Conservation (phyloP, 2,329 filamentous ascomycete species). For the Cryphonectria parasitica region DNA sequence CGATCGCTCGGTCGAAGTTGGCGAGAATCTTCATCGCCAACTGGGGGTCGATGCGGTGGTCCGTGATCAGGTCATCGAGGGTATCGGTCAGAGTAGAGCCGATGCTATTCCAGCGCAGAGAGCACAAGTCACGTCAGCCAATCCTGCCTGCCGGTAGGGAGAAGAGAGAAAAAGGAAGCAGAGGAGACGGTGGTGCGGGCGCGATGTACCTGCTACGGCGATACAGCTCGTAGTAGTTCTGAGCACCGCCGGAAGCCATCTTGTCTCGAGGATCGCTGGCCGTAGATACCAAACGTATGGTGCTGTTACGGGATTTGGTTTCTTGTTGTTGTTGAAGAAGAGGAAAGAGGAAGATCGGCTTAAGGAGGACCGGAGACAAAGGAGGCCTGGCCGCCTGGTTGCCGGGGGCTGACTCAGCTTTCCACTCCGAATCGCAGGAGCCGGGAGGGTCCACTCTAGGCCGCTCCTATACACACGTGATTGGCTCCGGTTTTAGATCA, state of each 20-base stretch:
- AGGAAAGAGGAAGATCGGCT: background rate
- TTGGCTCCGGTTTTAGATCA: slow-evolving; percentile 17
- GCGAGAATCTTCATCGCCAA: slow-evolving; percentile 97
- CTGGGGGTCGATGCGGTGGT: slow-evolving; percentile 94
- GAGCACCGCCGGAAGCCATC: slow-evolving; percentile 54
- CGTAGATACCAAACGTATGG: slow-evolving; percentile 2
- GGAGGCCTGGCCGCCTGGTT: background rate
- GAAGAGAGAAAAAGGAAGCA: slow-evolving; percentile 31
- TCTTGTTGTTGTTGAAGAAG: slow-evolving; percentile 28
- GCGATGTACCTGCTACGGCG: slow-evolving; percentile 87
- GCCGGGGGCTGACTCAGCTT: slow-evolving; percentile 12
- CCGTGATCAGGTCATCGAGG: slow-evolving; percentile 93
- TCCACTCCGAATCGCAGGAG: background rate
- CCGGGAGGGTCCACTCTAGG: slow-evolving; percentile 10
- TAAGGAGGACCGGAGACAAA: slow-evolving; percentile 12
- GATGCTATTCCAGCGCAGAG: slow-evolving; percentile 63
- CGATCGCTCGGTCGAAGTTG: slow-evolving; percentile 93
- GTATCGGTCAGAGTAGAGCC: slow-evolving; percentile 93
- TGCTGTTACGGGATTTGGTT: slow-evolving; percentile 33
- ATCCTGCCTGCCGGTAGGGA: slow-evolving; percentile 31
- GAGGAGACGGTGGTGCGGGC: slow-evolving; percentile 17
- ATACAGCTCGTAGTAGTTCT: slow-evolving; percentile 90
- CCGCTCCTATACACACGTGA: slow-evolving; percentile 12
- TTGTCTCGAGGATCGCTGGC: slow-evolving; percentile 31
- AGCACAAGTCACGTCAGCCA: slow-evolving; percentile 25